Conservation (phyloP, 2,329 filamentous ascomycete species). For the Bipolaris sorokiniana region DNA sequence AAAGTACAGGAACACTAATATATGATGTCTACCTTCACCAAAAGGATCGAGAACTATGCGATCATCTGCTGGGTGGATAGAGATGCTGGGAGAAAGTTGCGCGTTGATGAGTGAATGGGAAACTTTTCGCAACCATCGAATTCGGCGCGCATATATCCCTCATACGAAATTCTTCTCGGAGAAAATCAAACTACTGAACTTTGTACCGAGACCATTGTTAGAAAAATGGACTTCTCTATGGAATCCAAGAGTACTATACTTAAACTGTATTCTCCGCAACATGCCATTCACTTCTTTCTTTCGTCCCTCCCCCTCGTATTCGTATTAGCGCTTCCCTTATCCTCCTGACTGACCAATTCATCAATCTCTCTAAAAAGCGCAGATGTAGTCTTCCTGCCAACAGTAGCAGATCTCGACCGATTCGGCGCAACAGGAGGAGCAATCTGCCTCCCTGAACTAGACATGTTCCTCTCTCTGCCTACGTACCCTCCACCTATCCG, state of each 20-base stretch:
- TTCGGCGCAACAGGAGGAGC: background rate
- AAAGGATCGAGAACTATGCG: no score
- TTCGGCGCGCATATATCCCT: no score
- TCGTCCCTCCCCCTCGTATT: background rate
- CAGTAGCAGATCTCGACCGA: background rate
- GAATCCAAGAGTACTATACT: background rate
- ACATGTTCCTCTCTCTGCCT: background rate
- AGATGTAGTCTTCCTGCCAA: conserved; percentile 32
- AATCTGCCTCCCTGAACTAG: background rate
- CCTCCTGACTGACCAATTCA: conserved; percentile 28
- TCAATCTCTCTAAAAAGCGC: conserved; percentile 39
- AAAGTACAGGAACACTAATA: background rate
- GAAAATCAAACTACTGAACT: background rate
- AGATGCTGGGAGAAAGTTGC: background rate
- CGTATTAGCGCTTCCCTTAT: background rate
- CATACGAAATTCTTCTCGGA: background rate
- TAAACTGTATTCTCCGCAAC: background rate
- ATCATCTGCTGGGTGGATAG: no score
- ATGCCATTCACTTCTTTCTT: background rate
- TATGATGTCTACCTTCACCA: background rate
- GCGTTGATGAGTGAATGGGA: background rate
- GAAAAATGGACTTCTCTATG: background rate
- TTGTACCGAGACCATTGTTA: background rate
- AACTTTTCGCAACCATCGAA: background rate
- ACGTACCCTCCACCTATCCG: conserved; percentile 6